Base-by-base conservation (phyloP, 139 green algal genomes). In the Volvox reticuliferus region DNA sequence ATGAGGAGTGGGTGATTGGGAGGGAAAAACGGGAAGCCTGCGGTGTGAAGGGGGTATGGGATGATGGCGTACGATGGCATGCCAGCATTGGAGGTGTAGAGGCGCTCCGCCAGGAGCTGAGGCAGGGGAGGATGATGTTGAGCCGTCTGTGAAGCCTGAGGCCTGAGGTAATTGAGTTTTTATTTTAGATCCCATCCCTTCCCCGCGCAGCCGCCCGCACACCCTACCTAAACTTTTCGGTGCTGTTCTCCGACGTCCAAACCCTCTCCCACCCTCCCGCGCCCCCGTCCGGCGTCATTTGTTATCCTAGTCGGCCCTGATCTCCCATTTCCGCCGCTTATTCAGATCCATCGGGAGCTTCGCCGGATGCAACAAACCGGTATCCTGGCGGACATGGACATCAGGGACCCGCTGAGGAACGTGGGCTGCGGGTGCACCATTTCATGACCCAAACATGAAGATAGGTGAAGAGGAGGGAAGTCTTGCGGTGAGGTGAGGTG, bases 331-430 rank as follows among this genome's bases (percentile, higher is more conserved):
- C 20, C 6, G 26, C n/a, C 0, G 30, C 62, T n/a, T 30, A 0
- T 1, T 55, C 86, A 90, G 86, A 90, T 90, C n/a, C 55, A 83
- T n/a, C 30, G n/a, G 12, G 86, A 90, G 86, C 86, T 90, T 9
- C 44, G 30, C 14, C 50, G 50, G 21, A 55, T 90, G 86, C 24
- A 62, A 55, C 1, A 26, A 13, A 32, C 65, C 1, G 86, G 86
- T 50, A 22, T 30, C 20, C 50, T 82, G 50, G 30, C n/a, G 18
- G 71, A 83, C 44, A 82, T 90, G 86, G 86, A 90, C 71, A 21
- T 16, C 12, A 28, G 50, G 21, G 86, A 90, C 86, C 86, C 86
- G n/a, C 44, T 75, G 44, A 35, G 71, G 50, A 36, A 1, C 18
- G 28, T 0, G 12, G 86, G 71, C 17, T 90, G 86, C 86, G 69